Evolutionary conservation across 768 basidiomycete species (phyloP), one percentile per base, ranked within the genome.

Genomic region (Tricholoma bakamatsutake): DNA sequence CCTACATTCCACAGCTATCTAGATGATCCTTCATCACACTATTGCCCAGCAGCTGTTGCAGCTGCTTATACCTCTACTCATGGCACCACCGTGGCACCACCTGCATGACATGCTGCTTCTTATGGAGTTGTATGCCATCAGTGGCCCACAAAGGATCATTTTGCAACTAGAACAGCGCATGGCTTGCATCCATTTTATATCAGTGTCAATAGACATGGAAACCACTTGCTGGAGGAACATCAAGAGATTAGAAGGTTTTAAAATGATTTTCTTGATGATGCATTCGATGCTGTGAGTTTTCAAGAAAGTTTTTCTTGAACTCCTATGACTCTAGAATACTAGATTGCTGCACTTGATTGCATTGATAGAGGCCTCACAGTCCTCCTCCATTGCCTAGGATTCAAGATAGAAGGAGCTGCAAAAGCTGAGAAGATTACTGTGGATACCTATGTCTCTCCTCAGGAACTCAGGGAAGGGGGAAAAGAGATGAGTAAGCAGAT

Each of bases 291-390:
- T 34, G 40, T 58, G 49, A 7, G 54, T 55, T 49, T 5, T 47
- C 31, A 15, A 40, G 15, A 17, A 2, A 18, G 11, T 50, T 34
- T 37, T 33, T 18, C 18, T 50, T 21, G 24, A 34, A 18, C 31
- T 50, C 13, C 24, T 33, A 50, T 9, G 24, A 50, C 27, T 50
- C 24, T 50, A 30, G 31, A 12, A 34, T 50, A 39, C 27, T 45
- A 58, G 57, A 30, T 55, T 52, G 49, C 54, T 15, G 50, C 17
- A 15, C 57, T 55, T 46, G 49, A 58, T 49, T 39, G 39, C 10
- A 49, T 58, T 40, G 57, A 58, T 43, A 54, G 57, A 34, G 57
- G 57, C 15, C 50, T 58, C 15, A 49, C 53, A 28, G 12, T 58
- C 18, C 11, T 58, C 7, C 42, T 58, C 17, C 53, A 46, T 15